Percentiles rank a stretch among this genome's conserved stretches.
Conservation (phyloP, 306 rosid species). For the Pachyrhizus erosus region DNA sequence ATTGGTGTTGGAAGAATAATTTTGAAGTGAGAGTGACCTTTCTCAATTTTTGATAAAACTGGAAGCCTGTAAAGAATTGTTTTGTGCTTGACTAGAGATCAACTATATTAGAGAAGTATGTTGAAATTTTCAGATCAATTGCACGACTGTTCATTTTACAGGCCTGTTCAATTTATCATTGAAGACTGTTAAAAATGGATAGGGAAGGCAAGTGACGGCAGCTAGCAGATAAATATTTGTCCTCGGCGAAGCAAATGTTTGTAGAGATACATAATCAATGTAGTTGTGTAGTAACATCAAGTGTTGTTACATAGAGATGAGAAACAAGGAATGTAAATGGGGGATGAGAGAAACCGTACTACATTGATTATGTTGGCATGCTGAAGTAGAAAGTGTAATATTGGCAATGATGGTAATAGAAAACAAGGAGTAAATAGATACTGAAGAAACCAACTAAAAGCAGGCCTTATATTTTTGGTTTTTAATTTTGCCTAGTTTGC, state of each 20-base stretch:
- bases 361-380: conserved; percentile 9
- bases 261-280: neutral
- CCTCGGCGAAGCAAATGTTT: neutral
- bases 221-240: neutral
- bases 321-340: neutral
- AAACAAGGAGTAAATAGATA: neutral
- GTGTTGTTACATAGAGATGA: neutral
- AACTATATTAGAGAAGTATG: neutral
- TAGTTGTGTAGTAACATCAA: conserved; percentile 1
- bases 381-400: neutral
- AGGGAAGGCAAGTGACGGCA: conserved; percentile 31
- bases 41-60: conserved; percentile 1
- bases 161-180: conserved; percentile 10
- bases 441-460: conserved; percentile 3
- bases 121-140: conserved; percentile 26
- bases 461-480: neutral
- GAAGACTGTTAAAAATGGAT: conserved; percentile 25
- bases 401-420: neutral
- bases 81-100: neutral
- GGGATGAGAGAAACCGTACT: neutral
- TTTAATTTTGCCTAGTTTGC: neutral
- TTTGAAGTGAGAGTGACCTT: conserved; percentile 11
- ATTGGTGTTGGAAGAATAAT: conserved; percentile 19
- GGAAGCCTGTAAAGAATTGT: conserved; percentile 7
- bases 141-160: neutral